Percentiles rank a stretch among this genome's conserved stretches.
These are phyloP conservation scores for Cutaneotrichosporon cutaneum DNA, from an alignment of 1,284 basidiomycete genomes.

Conservation along the genomic window DNA sequence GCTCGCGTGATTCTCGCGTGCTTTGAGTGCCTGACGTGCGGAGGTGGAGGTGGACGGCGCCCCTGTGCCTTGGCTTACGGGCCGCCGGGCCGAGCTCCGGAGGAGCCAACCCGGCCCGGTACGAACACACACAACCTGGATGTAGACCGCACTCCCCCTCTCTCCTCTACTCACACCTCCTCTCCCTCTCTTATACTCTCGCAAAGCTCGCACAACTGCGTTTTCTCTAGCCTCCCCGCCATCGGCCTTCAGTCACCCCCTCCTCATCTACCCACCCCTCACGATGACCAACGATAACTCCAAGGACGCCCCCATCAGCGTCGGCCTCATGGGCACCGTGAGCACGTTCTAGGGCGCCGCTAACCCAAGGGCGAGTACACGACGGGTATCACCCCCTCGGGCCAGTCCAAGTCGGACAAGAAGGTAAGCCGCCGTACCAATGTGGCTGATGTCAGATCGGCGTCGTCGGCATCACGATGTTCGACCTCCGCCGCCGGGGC, in stretches of 20 bases:
- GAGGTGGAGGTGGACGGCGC: too few species aligned
- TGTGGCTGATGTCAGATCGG: slow-evolving; percentile 55
- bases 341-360: slow-evolving; percentile 18
- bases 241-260: not conserved
- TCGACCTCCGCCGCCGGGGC: slow-evolving; percentile 79
- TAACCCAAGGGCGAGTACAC: slow-evolving; percentile 65
- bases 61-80: not conserved
- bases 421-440: slow-evolving; percentile 59
- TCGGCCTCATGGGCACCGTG: slow-evolving; percentile 52
- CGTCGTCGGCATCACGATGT: slow-evolving; percentile 84
- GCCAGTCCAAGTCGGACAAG: slow-evolving; percentile 91
- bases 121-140: too few species aligned
- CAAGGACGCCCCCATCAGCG: slow-evolving; percentile 40
- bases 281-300: not conserved
- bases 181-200: not conserved
- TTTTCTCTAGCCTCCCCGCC: too few species aligned
- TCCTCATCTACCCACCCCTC: not conserved
- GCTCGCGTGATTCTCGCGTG: not conserved
- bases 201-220: not conserved
- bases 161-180: not conserved
- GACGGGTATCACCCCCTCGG: slow-evolving; percentile 84
- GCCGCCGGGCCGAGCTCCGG: not conserved
- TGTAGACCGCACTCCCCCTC: too few species aligned
- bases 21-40: too few species aligned
- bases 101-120: too few species aligned